Percentiles rank a stretch among this genome's conserved stretches.
phyloP scores from a whole-genome alignment of 768 basidiomycete species.

The Cystofilobasidium bisporidii region DNA sequence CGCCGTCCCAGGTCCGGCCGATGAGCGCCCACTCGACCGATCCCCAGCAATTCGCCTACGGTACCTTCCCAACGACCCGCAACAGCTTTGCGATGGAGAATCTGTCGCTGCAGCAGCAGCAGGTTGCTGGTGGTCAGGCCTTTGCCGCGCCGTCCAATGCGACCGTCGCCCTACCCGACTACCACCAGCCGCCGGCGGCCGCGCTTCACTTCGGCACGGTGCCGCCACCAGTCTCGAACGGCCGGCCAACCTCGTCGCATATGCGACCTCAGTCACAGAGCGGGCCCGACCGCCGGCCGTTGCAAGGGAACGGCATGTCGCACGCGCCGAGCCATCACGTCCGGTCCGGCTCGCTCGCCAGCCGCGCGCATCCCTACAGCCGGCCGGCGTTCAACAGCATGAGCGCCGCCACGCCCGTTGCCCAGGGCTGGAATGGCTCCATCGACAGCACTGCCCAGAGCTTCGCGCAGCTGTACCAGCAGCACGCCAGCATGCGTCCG shows the following conservation, averaged over 20 bases:
- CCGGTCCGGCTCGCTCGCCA: not conserved
- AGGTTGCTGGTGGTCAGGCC: not conserved
- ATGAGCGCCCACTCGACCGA: not conserved
- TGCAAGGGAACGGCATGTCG: not conserved
- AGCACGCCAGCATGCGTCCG: constrained; percentile 4
- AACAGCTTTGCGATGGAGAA: constrained; percentile 11
- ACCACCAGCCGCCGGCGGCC: not conserved
- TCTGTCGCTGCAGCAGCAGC: not conserved
- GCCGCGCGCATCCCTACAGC: constrained; percentile 1
- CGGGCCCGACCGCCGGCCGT: not conserved
- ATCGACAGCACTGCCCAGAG: not conserved
- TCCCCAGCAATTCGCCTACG: not conserved
- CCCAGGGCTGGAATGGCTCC: not conserved
- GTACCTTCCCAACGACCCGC: not conserved
- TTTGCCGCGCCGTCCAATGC: not conserved
- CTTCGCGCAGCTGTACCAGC: not conserved
- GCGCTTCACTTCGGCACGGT: not conserved
- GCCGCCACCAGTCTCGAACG: not conserved
- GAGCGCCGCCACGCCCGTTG: not conserved
- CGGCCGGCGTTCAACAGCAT: not conserved
- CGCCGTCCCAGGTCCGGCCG: not conserved
- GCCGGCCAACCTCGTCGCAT: not conserved
- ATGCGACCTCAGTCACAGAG: not conserved
- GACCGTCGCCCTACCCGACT: not conserved
- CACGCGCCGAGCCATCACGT: not conserved